phyloP scores from a whole-genome alignment of 1,284 basidiomycete genomes.

The Ceratobasidium sp. region DNA sequence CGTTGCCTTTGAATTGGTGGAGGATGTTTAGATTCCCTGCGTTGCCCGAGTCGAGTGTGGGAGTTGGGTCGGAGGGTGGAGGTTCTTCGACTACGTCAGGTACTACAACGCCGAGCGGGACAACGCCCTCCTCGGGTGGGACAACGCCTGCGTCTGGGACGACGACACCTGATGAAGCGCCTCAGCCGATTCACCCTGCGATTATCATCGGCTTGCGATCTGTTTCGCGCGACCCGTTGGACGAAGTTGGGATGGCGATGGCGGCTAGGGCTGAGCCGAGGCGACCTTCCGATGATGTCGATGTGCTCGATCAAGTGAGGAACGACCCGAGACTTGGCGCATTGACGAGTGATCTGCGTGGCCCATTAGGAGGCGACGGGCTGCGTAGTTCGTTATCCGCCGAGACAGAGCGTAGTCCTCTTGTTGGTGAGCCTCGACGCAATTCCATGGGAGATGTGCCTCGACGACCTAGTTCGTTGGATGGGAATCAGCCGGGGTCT shows the following conservation, averaged over 20 bases:
- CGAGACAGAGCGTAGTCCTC: background rate
- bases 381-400: background rate
- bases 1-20: conserved; percentile 72
- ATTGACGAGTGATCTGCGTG: no score
- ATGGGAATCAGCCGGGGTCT: conserved; percentile 26
- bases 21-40: conserved; percentile 79
- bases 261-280: background rate
- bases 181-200: conserved; percentile 31
- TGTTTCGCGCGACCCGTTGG: conserved; percentile 25
- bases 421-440: background rate
- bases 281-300: background rate
- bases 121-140: conserved; percentile 43
- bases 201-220: conserved; percentile 41
- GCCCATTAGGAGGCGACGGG: no score
- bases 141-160: background rate
- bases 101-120: conserved; percentile 1
- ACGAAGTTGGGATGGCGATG: background rate
- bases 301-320: no score
- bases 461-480: background rate
- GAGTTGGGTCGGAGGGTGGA: conserved; percentile 37
- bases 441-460: conserved; percentile 21
- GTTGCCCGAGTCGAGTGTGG: conserved; percentile 46
- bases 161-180: conserved; percentile 1
- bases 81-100: background rate
- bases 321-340: no score